phyloP scores from a whole-genome alignment of 768 basidiomycete genomes.

The Fibroporia radiculosa region DNA sequence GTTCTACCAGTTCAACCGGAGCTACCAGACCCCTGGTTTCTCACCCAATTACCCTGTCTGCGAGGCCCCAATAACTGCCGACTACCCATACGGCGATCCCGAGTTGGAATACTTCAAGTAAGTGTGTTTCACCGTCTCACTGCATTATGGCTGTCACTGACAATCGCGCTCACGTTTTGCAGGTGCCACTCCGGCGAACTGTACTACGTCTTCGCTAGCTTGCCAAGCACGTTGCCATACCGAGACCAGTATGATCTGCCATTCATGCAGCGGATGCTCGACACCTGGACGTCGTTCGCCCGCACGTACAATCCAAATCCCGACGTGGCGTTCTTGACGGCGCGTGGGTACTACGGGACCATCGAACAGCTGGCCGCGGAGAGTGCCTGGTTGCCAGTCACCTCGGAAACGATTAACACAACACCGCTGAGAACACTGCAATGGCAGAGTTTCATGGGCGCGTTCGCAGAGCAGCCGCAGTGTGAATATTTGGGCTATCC shows the following conservation, averaged over 20 bases:
- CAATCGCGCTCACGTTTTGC: neutral
- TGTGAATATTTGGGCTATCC: slow-evolving; percentile 26
- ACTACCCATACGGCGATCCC: slow-evolving; percentile 39
- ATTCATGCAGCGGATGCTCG: slow-evolving; percentile 35
- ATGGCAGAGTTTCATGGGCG: slow-evolving; percentile 24
- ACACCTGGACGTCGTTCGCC: slow-evolving; percentile 41
- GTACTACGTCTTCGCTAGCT: slow-evolving; percentile 25
- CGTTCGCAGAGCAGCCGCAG: slow-evolving; percentile 30
- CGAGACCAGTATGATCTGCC: slow-evolving; percentile 40
- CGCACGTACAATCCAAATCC: slow-evolving; percentile 43
- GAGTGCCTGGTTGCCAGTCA: slow-evolving; percentile 30
- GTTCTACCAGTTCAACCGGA: slow-evolving; percentile 41
- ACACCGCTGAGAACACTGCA: slow-evolving; percentile 29
- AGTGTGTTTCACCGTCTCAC: neutral
- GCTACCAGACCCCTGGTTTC: slow-evolving; percentile 32
- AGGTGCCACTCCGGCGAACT: slow-evolving; percentile 27
- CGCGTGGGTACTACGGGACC: slow-evolving; percentile 34
- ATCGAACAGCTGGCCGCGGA: slow-evolving; percentile 21
- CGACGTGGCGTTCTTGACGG: slow-evolving; percentile 29
- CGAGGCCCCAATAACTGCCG: slow-evolving; percentile 32
- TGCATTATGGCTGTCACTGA: neutral
- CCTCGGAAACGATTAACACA: slow-evolving; percentile 14
- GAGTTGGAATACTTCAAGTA: slow-evolving; percentile 39
- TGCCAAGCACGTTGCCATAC: slow-evolving; percentile 32
- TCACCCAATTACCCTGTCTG: slow-evolving; percentile 38